Percentiles rank a stretch among this genome's conserved stretches.
These are phyloP conservation scores for Naematelia encephala DNA, from an alignment of 768 basidiomycete genomes.

Conservation along the genomic window DNA sequence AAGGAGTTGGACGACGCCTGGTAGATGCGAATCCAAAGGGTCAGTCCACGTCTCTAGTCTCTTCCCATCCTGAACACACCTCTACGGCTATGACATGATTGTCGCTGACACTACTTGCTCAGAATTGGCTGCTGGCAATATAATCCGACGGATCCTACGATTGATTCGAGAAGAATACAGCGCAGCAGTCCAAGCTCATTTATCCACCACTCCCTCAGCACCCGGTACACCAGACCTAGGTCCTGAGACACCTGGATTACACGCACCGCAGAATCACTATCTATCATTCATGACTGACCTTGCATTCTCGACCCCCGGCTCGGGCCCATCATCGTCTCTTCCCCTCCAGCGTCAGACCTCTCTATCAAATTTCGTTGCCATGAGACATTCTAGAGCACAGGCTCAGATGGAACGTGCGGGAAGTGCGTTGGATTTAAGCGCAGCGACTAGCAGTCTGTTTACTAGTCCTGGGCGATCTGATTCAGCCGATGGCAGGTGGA, in stretches of 20 bases:
- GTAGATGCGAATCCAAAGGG: constrained; percentile 95
- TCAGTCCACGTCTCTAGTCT: constrained; percentile 51
- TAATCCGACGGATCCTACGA: constrained; percentile 85
- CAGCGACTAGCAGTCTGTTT: constrained; percentile 21
- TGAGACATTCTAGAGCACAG: constrained; percentile 47
- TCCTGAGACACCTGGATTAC: constrained; percentile 45
- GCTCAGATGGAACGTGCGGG: constrained; percentile 44
- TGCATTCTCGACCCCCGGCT: constrained; percentile 16
- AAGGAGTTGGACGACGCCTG: constrained; percentile 70
- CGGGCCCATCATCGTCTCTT: constrained; percentile 12
- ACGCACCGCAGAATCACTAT: constrained; percentile 42
- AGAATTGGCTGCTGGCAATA: constrained; percentile 96
- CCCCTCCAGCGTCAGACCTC: constrained; percentile 25
- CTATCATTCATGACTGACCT: constrained; percentile 27
- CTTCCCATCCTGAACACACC: too few relatives aligned
- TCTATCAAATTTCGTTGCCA: constrained; percentile 47
- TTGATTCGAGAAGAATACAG: constrained; percentile 93
- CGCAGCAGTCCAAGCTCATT: constrained; percentile 63
- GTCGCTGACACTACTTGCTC: too few relatives aligned
- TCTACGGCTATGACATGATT: too few relatives aligned
- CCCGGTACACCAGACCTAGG: constrained; percentile 43
- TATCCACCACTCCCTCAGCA: constrained; percentile 33
- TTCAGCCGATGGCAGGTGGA: not conserved
- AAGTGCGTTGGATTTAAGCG: constrained; percentile 25
- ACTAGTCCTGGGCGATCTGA: constrained; percentile 13